phyloP scores from a whole-genome alignment of 371 early-diverging fungal species.

The Lichtheimia hyalospora region DNA sequence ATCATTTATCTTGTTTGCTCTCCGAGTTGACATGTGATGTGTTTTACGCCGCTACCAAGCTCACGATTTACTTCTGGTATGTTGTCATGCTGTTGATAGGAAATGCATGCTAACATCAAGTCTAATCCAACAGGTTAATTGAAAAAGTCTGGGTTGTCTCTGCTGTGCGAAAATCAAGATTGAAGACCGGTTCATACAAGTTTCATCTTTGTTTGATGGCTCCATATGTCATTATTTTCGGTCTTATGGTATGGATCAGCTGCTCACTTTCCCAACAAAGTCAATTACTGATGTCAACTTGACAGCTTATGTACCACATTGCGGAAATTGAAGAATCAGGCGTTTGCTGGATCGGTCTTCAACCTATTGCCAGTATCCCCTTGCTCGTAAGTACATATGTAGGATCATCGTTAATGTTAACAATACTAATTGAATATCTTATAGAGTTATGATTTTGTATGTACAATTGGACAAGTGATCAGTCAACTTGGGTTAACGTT shows the following conservation, averaged over 20 bases:
- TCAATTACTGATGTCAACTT: slow-evolving; percentile 16
- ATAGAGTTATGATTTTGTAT: slow-evolving; percentile 41
- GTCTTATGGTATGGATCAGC: slow-evolving; percentile 36
- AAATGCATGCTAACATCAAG: background rate
- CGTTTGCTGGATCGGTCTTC: slow-evolving; percentile 47
- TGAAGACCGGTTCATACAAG: slow-evolving; percentile 37
- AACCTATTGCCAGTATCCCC: slow-evolving; percentile 44
- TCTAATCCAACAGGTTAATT: slow-evolving; percentile 15
- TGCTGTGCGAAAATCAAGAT: slow-evolving; percentile 28
- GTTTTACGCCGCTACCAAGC: slow-evolving; percentile 30
- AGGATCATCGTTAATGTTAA: background rate
- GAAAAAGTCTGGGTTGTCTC: slow-evolving; percentile 43
- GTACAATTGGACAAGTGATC: background rate
- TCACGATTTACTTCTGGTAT: slow-evolving; percentile 31
- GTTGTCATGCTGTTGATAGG: background rate
- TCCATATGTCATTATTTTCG: slow-evolving; percentile 48
- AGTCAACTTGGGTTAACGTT: background rate
- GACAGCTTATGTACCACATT: slow-evolving; percentile 41
- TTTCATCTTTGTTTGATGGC: slow-evolving; percentile 32
- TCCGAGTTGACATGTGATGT: slow-evolving; percentile 30
- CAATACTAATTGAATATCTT: background rate
- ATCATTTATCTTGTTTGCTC: slow-evolving; percentile 25
- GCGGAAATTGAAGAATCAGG: slow-evolving; percentile 34
- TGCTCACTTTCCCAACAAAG: background rate
- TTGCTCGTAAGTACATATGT: slow-evolving; percentile 34